These are phyloP conservation scores for Aspergillus sparsus DNA, from an alignment of 495 filamentous ascomycete genomes.

Conservation along the genomic window DNA sequence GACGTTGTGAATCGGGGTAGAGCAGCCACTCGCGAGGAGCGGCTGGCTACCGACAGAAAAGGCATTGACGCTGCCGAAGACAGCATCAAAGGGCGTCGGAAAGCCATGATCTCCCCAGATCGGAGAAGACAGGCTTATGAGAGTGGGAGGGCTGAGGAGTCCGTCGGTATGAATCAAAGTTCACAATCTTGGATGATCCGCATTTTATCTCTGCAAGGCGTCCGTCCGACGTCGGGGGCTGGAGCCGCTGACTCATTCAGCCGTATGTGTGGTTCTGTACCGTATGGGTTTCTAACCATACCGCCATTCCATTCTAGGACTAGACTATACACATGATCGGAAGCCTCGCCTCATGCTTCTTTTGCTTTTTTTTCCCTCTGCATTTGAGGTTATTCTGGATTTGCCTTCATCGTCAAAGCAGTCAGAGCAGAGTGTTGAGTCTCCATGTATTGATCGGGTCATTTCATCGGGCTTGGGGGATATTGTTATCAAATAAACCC, in stretches of 20 bases:
- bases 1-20: constrained; percentile 40
- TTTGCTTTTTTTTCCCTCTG: not conserved
- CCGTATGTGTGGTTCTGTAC: constrained; percentile 8
- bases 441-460: no score
- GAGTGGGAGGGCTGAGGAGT: constrained; percentile 1
- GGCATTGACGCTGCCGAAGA: constrained; percentile 39
- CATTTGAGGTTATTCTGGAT: not conserved
- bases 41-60: constrained; percentile 36
- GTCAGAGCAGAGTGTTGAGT: no score
- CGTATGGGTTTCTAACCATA: constrained; percentile 3
- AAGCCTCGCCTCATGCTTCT: not conserved
- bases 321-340: constrained; percentile 19
- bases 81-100: constrained; percentile 50
- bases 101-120: constrained; percentile 45
- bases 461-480: no score
- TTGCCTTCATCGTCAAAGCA: not conserved
- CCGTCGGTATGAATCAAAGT: constrained; percentile 29
- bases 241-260: constrained; percentile 37
- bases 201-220: constrained; percentile 33
- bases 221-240: constrained; percentile 44
- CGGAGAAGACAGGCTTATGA: constrained; percentile 18
- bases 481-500: no score
- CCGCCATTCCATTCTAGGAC: constrained; percentile 16
- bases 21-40: constrained; percentile 37
- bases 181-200: constrained; percentile 19